Evolutionary conservation across 2,329 filamentous ascomycete species (phyloP), one percentile per base, ranked within the genome.

Genomic region (Aspergillus neoniger): DNA sequence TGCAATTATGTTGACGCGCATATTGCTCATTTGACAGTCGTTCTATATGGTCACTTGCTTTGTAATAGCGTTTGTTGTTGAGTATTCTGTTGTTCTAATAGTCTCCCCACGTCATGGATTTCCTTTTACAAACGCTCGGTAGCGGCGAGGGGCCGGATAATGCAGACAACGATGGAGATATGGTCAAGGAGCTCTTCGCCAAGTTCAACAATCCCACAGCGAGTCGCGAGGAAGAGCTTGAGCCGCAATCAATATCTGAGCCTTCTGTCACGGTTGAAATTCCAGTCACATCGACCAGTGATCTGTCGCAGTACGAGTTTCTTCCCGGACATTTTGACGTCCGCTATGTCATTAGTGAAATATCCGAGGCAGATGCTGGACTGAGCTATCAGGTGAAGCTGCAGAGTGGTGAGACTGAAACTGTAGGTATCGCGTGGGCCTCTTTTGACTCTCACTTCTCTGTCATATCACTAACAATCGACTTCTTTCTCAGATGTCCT

Each of bases 271-370:
- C 10, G 5, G 69, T 80, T 36, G 63, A 74, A 30, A 60, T 77
- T 12, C 76, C 77, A 9, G 48, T 19, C 1, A 55, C 76, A 5
- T 55, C 67, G 4, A 69, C 77, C 43, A 62, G 64, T 19, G 65
- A 73, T 10, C 72, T 55, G 10, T 12, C n/a, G 15, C n/a, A 76
- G 19, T 80, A 78, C 63, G 68, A 76, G 14, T 76, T 68, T 57
- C 66, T 80, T 14, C 76, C 76, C 1, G 77, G 76, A 10, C 76
- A 79, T 63, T 77, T 72, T 57, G 62, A 65, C 6, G 72, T 74
- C 12, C 66, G 65, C 17, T 68, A 67, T 28, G 64, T 79, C 52
- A 65, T 77, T 50, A 59, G 64, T 23, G 63, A 78, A 36, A 66
- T 65, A 17, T 65, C 63, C 43, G 63, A 69, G 23, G 55, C 60